Evolutionary conservation across 148 eudicot genomes (phyloP).

Genomic region (Chenopodium formosanum): DNA sequence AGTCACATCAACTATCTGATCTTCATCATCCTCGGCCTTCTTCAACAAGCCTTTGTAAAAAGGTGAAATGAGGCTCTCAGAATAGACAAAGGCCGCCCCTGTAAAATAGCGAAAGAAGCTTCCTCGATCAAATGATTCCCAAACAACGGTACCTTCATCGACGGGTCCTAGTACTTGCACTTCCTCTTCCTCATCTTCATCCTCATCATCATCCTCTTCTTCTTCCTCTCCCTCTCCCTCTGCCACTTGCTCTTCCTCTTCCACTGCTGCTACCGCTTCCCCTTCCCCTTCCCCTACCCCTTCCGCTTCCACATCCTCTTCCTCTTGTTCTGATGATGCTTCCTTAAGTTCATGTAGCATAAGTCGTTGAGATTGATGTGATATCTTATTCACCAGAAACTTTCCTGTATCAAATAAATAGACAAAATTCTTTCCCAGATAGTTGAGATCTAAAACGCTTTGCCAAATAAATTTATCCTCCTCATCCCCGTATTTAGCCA

Average conservation of each 20-base stretch:
- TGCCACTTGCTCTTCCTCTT: too few relatives aligned
- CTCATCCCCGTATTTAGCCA: too few relatives aligned
- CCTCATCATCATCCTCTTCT: too few relatives aligned
- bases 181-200: too few relatives aligned
- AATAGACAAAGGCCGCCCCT: conserved; percentile 2
- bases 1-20: too few relatives aligned
- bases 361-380: background rate
- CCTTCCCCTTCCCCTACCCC: too few relatives aligned
- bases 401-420: conserved; percentile 12
- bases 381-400: background rate
- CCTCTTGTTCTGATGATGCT: too few relatives aligned
- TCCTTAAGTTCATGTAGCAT: conserved; percentile 10
- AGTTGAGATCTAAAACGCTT: background rate
- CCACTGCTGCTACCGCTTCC: too few relatives aligned
- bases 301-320: too few relatives aligned
- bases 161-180: background rate
- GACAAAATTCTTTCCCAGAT: background rate
- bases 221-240: too few relatives aligned
- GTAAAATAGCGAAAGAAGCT: background rate
- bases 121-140: background rate
- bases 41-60: background rate
- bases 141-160: conserved; percentile 4
- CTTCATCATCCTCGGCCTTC: too few relatives aligned
- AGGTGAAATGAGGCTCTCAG: conserved; percentile 26
- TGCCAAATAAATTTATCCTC: conserved; percentile 3